Evolutionary conservation across 208 protist species (phyloP), one percentile per base, ranked within the genome.

Genomic region (Vickermania ingenoplastis): DNA sequence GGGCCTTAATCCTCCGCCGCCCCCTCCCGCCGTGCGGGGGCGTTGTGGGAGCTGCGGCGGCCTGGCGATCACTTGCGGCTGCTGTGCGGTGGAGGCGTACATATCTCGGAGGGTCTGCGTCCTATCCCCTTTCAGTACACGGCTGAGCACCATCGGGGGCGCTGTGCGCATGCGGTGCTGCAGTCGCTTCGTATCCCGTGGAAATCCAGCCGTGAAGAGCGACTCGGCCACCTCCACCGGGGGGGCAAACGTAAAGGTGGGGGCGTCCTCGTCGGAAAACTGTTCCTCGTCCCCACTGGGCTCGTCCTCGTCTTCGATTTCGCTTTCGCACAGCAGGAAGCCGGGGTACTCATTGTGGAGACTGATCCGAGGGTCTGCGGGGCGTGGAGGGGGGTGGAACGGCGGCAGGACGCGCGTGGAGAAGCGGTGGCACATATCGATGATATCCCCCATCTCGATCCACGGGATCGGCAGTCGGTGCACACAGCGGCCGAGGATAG

Each of bases 361-460:
- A 54, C 71, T 89, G 58, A 92, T 93, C 26, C 86, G 84, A 2
- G 86, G 86, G 55, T 96, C 89, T 0, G 86, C 89, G 28, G 89
- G 83, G 3, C 89, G 83, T 7, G 89, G 89, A 11, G 89, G 84
- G 0, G 89, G 89, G 65, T 91, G 81, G 60, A 85, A 88, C 5
- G 86, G 79, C 17, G 80, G 81, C 14, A 73, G 55, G 53, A 89
- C 75, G 3, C 36, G 41, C 5, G 75, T 64, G 17, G 75, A 83
- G 65, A 96, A 94, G 11, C 86, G 82, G 7, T 63, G 69, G 59
- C 85, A 92, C 86, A 95, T 95, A 58, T 92, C 91, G 27, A 94
- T 81, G 31, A 95, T 70, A 53, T 96, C 91, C 3, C 91, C 91
- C 72, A 86, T 92, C 22, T 96, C 91, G 58, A 96, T 87, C 85